A percentile compares a stretch with the other conserved stretches of the same genome.
phyloP scores from a whole-genome alignment of 2,329 filamentous ascomycete species.

The Fusarium sororula region DNA sequence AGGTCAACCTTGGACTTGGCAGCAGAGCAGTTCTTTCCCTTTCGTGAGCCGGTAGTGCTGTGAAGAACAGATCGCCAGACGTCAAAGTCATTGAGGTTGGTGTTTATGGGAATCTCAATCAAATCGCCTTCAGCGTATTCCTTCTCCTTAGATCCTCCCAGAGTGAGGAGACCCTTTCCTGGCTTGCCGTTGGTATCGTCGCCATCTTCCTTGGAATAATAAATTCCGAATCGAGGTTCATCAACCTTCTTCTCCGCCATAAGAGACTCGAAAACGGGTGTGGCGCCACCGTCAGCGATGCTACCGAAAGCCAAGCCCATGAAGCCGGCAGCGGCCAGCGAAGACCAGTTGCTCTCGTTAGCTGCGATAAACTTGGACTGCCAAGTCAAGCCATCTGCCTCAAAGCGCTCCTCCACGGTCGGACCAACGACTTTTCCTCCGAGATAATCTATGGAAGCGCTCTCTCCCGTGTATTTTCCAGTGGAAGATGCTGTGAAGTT shows the following conservation, averaged over 20 bases:
- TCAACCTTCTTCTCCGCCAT: conserved; percentile 44
- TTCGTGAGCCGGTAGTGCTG: not conserved
- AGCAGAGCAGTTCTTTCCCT: conserved; percentile 25
- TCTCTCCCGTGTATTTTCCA: conserved; percentile 26
- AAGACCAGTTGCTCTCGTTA: conserved; percentile 43
- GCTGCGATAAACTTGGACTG: conserved; percentile 44
- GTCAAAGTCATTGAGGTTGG: conserved; percentile 30
- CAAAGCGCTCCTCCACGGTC: conserved; percentile 43
- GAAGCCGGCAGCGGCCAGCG: conserved; percentile 47
- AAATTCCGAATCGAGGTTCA: conserved; percentile 45
- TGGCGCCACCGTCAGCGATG: conserved; percentile 43
- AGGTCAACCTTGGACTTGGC: not conserved
- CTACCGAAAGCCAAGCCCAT: conserved; percentile 47
- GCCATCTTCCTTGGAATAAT: conserved; percentile 37
- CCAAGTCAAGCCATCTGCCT: conserved; percentile 34
- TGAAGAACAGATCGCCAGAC: conserved; percentile 44
- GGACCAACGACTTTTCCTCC: conserved; percentile 42
- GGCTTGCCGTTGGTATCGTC: conserved; percentile 5
- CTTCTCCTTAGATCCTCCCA: conserved; percentile 47
- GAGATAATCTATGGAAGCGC: conserved; percentile 43
- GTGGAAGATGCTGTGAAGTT: conserved; percentile 41
- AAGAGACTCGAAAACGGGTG: conserved; percentile 47
- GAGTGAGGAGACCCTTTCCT: conserved; percentile 43
- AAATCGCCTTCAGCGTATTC: conserved; percentile 41
- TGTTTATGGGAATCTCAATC: conserved; percentile 21